Percentiles rank a stretch among this genome's conserved stretches.
Evolutionary conservation across 805 yeast genomes (phyloP).

Genomic region (Ogataea siamensis): DNA sequence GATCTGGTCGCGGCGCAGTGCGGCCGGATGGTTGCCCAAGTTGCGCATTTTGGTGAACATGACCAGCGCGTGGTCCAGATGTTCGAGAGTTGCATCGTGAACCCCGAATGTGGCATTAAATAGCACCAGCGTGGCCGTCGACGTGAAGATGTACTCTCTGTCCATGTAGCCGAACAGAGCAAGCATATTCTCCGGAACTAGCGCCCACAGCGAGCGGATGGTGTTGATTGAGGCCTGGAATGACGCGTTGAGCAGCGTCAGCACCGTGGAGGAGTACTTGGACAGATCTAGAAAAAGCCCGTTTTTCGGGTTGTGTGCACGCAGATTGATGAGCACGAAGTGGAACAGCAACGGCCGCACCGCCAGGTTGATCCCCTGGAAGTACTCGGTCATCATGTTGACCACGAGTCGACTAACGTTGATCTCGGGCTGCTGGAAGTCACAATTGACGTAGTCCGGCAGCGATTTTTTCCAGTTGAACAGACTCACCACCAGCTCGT

Average conservation of each 20-base stretch:
- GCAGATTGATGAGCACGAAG: conserved; percentile 66
- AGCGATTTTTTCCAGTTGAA: conserved; percentile 65
- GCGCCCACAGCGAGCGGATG: conserved; percentile 68
- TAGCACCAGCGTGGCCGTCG: conserved; percentile 69
- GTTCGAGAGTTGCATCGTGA: conserved; percentile 69
- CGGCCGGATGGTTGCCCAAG: conserved; percentile 79
- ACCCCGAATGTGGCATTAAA: conserved; percentile 82
- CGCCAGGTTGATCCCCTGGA: conserved; percentile 78
- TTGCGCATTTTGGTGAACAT: conserved; percentile 74
- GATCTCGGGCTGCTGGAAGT: conserved; percentile 52
- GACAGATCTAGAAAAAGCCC: conserved; percentile 59
- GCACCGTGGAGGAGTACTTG: conserved; percentile 62
- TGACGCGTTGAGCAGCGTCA: conserved; percentile 70
- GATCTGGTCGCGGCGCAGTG: conserved; percentile 67
- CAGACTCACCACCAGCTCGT: conserved; percentile 64
- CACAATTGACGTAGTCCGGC: conserved; percentile 64
- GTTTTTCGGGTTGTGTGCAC: conserved; percentile 31
- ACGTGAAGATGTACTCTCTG: conserved; percentile 74
- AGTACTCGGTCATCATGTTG: conserved; percentile 77
- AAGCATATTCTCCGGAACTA: conserved; percentile 76
- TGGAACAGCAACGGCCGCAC: conserved; percentile 76
- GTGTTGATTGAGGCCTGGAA: conserved; percentile 80
- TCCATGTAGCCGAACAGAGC: conserved; percentile 88
- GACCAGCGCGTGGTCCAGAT: conserved; percentile 67
- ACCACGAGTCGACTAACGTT: conserved; percentile 64